Evolutionary conservation across 140 eudicot species (phyloP).

Genomic region (Stevia rebaudiana): DNA sequence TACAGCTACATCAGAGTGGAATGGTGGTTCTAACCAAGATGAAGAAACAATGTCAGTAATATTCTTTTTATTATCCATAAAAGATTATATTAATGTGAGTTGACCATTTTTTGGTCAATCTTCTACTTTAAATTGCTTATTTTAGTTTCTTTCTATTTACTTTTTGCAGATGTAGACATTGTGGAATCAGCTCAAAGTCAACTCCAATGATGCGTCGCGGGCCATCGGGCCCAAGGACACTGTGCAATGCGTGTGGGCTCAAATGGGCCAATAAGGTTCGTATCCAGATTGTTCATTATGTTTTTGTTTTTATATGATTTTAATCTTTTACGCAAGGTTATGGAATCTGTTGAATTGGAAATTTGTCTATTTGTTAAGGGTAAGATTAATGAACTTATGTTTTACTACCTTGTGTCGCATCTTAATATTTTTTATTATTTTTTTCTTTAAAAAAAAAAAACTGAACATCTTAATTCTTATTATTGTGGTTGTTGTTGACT

Average conservation of each 20-base stretch:
- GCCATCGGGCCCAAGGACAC: conserved; percentile 81
- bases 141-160: background rate
- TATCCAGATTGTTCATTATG: background rate
- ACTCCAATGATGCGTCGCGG: conserved; percentile 99
- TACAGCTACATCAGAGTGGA: conserved; percentile 68
- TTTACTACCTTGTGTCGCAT: background rate
- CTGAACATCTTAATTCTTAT: background rate
- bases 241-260: conserved; percentile 94
- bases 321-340: background rate
- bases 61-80: background rate
- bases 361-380: background rate
- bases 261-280: conserved; percentile 88
- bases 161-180: conserved; percentile 60
- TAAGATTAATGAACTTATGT: background rate
- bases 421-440: too few relatives aligned
- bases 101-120: background rate
- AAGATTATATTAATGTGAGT: background rate
- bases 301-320: background rate
- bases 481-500: background rate
- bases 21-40: conserved; percentile 47
- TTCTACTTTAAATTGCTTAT: background rate
- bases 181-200: conserved; percentile 77
- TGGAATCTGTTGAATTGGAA: background rate
- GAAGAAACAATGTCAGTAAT: conserved; percentile 59
- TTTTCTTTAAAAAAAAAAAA: too few relatives aligned